A percentile compares a stretch with the other conserved stretches of the same genome.
These are phyloP conservation scores for Solanum pinnatisectum DNA, from an alignment of 257 asterid genomes.

Conservation along the genomic window DNA sequence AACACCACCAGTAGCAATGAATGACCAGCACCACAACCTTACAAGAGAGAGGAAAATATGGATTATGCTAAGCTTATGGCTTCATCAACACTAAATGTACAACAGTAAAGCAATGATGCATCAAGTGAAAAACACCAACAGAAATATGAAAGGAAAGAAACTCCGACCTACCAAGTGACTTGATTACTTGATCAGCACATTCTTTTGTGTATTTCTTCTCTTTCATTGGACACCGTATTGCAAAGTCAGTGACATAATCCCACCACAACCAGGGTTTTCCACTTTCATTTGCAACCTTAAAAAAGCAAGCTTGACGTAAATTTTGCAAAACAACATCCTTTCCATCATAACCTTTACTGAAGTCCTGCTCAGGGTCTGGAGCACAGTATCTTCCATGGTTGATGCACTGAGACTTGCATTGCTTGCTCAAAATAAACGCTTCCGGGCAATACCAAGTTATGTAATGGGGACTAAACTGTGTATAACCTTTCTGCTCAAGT, in stretches of 20 bases:
- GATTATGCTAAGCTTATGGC: not conserved
- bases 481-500: conserved; percentile 80
- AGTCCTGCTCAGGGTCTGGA: conserved; percentile 74
- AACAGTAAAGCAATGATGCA: not conserved
- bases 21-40: not conserved
- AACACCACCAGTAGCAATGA: not conserved
- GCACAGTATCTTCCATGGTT: conserved; percentile 70
- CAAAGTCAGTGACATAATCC: conserved; percentile 64
- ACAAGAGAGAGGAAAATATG: not conserved
- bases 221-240: conserved; percentile 65
- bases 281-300: conserved; percentile 54
- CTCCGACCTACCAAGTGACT: conserved; percentile 19
- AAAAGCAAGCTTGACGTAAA: conserved; percentile 58
- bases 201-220: conserved; percentile 51
- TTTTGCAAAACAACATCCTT: conserved; percentile 57
- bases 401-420: conserved; percentile 72
- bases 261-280: conserved; percentile 78
- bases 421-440: conserved; percentile 52
- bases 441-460: conserved; percentile 74
- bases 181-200: conserved; percentile 55
- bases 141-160: not conserved
- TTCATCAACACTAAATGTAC: not conserved
- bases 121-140: not conserved
- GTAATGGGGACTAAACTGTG: conserved; percentile 43
- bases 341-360: conserved; percentile 61